Base-by-base conservation (phyloP, 768 basidiomycete species). In the Tricholomella constricta region DNA sequence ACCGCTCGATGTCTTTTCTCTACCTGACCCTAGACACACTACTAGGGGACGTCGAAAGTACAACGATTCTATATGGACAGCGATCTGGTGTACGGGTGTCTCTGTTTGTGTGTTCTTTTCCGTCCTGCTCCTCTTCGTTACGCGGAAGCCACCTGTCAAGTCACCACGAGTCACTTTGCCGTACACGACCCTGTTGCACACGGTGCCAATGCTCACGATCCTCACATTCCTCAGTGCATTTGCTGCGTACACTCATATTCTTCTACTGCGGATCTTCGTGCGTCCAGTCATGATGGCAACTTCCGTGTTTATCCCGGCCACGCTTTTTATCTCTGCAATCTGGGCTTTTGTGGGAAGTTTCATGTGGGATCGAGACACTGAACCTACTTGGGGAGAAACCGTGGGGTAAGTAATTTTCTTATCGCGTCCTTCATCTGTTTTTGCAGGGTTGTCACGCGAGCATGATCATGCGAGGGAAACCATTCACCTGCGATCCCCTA, bases 311-410 rank as follows among this genome's bases (percentile, higher is more conserved):
- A 83, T 90, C 43, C 90, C 91, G 35, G 79, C 80, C 23, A 85
- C 86, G 0, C 73, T 93, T 55, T 78, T 89, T 62, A 75, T 90
- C 44, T 90, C 87, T 36, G 82, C 89, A 6, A 59, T 91, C 22
- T 91, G 90, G 83, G 89, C 90, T 1, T 92, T 93, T 67, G 74
- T 86, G 12, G 90, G 89, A 26, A 89, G 88, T 63, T 91, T 91
- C 59, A 78, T 78, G 77, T 78, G 78, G 76, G 78, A 78, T 50
- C 72, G 61, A 11, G 73, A 69, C 42, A 62, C 61, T 26, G 82
- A 81, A 51, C 84, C 84, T 32, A 89, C 88, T 10, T 91, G 89
- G 90, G 88, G 89, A 45, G 88, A 91, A 71, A 88, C 86, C 20
- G 77, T 84, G 41, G 89, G 89, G 88, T 89, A 60, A 70, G 86